Percentiles rank a stretch among this genome's conserved stretches.
These are phyloP conservation scores for Neoboletus magnificus DNA, from an alignment of 768 basidiomycete species.

Conservation along the genomic window DNA sequence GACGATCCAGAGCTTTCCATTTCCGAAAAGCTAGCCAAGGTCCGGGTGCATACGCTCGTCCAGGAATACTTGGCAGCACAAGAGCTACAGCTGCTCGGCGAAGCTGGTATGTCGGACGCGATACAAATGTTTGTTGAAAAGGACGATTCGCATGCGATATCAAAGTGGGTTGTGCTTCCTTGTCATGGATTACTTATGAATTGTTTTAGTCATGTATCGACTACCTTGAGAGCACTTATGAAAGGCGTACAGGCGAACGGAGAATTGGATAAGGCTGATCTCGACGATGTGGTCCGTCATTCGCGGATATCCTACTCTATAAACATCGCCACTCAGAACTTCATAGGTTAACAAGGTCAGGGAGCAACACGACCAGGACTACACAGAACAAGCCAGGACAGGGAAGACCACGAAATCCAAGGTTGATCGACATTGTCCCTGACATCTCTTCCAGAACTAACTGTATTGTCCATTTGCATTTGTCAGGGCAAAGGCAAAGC, in stretches of 20 bases:
- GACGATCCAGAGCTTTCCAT: conserved; percentile 67
- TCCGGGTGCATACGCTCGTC: conserved; percentile 87
- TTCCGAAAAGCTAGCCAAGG: conserved; percentile 72
- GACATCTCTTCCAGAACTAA: background rate
- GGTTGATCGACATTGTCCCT: conserved; percentile 29
- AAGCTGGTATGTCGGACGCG: conserved; percentile 89
- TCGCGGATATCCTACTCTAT: background rate
- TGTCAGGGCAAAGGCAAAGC: conserved; percentile 53
- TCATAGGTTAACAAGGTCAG: conserved; percentile 65
- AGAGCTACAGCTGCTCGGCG: conserved; percentile 87
- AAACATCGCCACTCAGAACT: background rate
- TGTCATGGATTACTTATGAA: background rate
- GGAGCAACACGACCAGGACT: conserved; percentile 64
- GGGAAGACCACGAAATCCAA: conserved; percentile 42
- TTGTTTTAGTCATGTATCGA: conserved; percentile 59
- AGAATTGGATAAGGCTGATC: conserved; percentile 66
- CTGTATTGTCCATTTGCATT: background rate
- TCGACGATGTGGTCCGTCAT: conserved; percentile 65
- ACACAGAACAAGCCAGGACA: conserved; percentile 44
- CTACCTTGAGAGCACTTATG: conserved; percentile 58
- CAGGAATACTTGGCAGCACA: conserved; percentile 90
- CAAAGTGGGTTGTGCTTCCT: conserved; percentile 52
- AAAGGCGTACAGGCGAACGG: conserved; percentile 64
- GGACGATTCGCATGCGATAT: conserved; percentile 92
- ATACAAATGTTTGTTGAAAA: conserved; percentile 97